A percentile compares a stretch with the other conserved stretches of the same genome.
phyloP scores from a whole-genome alignment of 2,329 filamentous ascomycete genomes.

The Trichophyton schoenleinii region DNA sequence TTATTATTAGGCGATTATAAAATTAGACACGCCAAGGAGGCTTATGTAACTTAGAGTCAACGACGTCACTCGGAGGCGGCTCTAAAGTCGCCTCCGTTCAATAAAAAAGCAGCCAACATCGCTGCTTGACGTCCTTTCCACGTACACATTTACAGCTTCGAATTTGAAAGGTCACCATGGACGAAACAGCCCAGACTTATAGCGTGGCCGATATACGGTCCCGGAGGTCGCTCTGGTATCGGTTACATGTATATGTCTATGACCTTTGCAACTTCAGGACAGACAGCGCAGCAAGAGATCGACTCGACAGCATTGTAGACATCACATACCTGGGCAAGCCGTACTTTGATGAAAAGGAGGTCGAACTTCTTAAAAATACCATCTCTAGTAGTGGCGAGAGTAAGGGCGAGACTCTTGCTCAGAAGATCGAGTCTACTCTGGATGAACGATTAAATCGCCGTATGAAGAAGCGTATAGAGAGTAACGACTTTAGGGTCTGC shows the following conservation, averaged over 20 bases:
- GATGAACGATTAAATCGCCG: constrained; percentile 14
- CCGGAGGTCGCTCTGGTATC: constrained; percentile 16
- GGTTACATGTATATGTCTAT: constrained; percentile 17
- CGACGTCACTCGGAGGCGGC: too few relatives aligned
- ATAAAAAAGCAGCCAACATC: neutral
- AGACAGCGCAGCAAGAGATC: constrained; percentile 9
- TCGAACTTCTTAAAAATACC: constrained; percentile 5
- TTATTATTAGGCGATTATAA: too few relatives aligned
- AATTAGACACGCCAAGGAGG: too few relatives aligned
- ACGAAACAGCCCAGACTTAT: constrained; percentile 1
- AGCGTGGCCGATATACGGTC: constrained; percentile 7
- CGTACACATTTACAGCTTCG: neutral
- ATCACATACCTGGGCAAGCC: constrained; percentile 17
- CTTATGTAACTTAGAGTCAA: too few relatives aligned
- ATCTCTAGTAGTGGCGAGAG: neutral
- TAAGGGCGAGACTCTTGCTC: neutral
- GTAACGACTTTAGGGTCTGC: constrained; percentile 22
- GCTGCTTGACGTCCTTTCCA: neutral
- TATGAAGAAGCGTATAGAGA: constrained; percentile 21
- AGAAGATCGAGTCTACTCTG: constrained; percentile 1
- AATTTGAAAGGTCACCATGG: neutral
- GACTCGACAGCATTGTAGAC: constrained; percentile 15
- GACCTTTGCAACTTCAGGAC: constrained; percentile 16
- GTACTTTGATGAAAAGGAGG: constrained; percentile 16
- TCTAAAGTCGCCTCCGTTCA: neutral